Evolutionary conservation across 495 filamentous ascomycete genomes (phyloP), one percentile per base, ranked within the genome.

Genomic region (Hypoxylon fragiforme): DNA sequence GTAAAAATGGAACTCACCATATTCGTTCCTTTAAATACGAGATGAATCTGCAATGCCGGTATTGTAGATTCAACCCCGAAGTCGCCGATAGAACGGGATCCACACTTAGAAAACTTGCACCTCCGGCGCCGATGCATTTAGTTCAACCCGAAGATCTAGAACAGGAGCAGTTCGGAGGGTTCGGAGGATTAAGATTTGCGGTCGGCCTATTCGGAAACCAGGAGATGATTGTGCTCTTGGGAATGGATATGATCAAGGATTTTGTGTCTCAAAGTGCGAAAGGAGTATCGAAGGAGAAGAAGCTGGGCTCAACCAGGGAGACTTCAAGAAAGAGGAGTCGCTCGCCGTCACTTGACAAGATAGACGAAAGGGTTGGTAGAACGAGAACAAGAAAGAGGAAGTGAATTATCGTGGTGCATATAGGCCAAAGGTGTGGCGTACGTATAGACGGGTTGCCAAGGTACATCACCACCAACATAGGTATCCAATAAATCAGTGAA

Each of bases 51-150:
- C 45, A 54, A 43, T 67, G 64, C 24, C 57, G 61, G 7, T 67
- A 64, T 21, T 67, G 64, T 38, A 53, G 49, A 21, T 67, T 64
- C 50, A 19, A 52, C 3, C 39, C 40, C 3, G 45, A 47, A 19
- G 51, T 53, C 4, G 14, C 40, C 9, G 61, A 62, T 7, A 15
- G 30, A 15, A 34, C 37, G 6, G 54, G 42, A 0, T 44, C 43
- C 7, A 34, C 20, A n/a, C 49, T 45, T 9, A 53, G 64, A 30
- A 62, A 35, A 26, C 24, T 67, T 12, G 57, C 54, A 12, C 41
- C 54, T 7, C 64, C 64, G 0, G 64, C 64, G 3, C 53, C 64
- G 13, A 67, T 67, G 64, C 51, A 61, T 5, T 28, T 2, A 1
- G 47, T 62, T 3, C 12, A 39, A 7, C 11, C 9, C 3, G 43